A percentile compares a stretch with the other conserved stretches of the same genome.
Evolutionary conservation across 2,329 filamentous ascomycete species (phyloP).

Genomic region (Pleurostoma richardsiae): DNA sequence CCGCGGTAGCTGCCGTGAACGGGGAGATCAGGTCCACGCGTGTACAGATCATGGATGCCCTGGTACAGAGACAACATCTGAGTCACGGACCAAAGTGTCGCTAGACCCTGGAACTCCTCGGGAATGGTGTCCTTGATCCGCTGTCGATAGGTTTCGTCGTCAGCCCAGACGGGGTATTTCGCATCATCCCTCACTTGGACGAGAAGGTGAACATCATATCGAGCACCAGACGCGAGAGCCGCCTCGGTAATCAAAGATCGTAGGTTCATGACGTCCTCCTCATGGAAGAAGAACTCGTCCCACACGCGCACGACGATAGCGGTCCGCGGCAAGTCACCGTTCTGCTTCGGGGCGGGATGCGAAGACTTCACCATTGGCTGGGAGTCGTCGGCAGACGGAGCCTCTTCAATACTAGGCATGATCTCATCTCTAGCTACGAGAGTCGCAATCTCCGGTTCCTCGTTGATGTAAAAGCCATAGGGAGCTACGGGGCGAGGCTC

Average conservation of each 20-base stretch:
- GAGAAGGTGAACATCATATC: constrained; percentile 82
- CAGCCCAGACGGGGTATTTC: constrained; percentile 72
- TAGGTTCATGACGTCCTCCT: constrained; percentile 76
- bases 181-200: constrained; percentile 78
- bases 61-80: constrained; percentile 92
- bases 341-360: constrained; percentile 11
- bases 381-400: constrained; percentile 1
- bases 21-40: constrained; percentile 60
- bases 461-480: constrained; percentile 47
- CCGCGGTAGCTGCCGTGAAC: constrained; percentile 92
- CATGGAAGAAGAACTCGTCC: constrained; percentile 73
- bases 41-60: constrained; percentile 73
- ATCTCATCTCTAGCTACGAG: constrained; percentile 17
- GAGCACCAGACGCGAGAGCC: constrained; percentile 72
- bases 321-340: constrained; percentile 50
- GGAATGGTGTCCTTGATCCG: constrained; percentile 67
- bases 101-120: constrained; percentile 81
- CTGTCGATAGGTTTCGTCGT: constrained; percentile 61
- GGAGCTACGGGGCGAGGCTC: constrained; percentile 31
- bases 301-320: constrained; percentile 80
- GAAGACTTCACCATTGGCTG: background rate
- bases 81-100: constrained; percentile 87
- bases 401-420: constrained; percentile 9
- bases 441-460: constrained; percentile 19
- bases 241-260: constrained; percentile 82